phyloP scores from a whole-genome alignment of 352 stramenopile genomes.

The Phytophthora multivora region DNA sequence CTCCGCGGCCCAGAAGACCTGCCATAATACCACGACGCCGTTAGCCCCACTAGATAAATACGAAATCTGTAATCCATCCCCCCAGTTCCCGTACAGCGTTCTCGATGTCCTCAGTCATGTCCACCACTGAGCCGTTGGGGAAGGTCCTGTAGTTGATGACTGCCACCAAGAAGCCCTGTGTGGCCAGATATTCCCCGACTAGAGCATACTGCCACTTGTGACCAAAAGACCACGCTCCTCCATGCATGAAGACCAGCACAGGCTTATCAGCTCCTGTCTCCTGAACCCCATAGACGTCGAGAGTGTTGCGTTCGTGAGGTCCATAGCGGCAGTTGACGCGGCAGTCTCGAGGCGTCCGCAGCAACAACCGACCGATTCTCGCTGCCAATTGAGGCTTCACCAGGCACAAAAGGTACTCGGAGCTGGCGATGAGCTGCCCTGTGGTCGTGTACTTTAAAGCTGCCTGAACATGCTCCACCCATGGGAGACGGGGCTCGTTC shows the following conservation, averaged over 20 bases:
- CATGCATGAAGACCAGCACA: constrained; percentile 92
- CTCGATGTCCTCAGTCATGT: constrained; percentile 91
- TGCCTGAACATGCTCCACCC: constrained; percentile 13
- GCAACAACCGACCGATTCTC: constrained; percentile 49
- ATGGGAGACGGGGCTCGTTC: constrained; percentile 23
- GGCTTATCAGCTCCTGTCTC: constrained; percentile 34
- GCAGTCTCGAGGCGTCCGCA: constrained; percentile 40
- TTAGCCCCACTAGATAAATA: constrained; percentile 1
- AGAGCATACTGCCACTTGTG: constrained; percentile 83
- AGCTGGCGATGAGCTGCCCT: constrained; percentile 55
- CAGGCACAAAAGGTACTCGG: constrained; percentile 60
- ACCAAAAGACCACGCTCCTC: constrained; percentile 85
- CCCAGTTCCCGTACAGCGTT: constrained; percentile 64
- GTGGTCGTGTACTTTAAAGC: constrained; percentile 51
- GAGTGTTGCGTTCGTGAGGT: constrained; percentile 50
- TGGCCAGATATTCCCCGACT: constrained; percentile 62
- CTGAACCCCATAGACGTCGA: constrained; percentile 68
- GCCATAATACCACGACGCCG: background rate
- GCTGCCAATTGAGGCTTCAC: constrained; percentile 54
- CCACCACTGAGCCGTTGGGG: constrained; percentile 75
- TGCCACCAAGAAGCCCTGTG: constrained; percentile 75
- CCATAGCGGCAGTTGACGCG: constrained; percentile 48
- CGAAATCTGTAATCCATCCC: too few species aligned
- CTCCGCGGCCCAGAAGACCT: constrained; percentile 65
- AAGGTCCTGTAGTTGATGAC: constrained; percentile 93